Evolutionary conservation across 1,139 yeast species (phyloP).

Genomic region (Pichia sorboxylosa): DNA sequence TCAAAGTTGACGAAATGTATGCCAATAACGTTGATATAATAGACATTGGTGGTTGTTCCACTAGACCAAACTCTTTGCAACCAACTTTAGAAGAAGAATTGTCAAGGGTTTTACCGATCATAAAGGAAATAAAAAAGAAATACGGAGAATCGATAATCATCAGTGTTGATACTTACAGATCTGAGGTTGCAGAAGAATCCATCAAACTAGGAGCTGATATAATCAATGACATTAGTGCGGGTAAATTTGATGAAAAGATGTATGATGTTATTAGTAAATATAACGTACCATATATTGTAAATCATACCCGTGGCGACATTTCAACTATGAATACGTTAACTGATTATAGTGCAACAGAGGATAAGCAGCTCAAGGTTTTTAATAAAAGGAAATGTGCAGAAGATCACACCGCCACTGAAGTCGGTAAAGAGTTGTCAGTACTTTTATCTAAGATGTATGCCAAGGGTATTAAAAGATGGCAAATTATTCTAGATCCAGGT

Average conservation of each 20-base stretch:
- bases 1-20: slow-evolving; percentile 31
- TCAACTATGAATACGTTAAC: slow-evolving; percentile 57
- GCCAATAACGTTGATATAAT: slow-evolving; percentile 53
- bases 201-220: slow-evolving; percentile 77
- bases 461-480: slow-evolving; percentile 77
- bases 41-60: slow-evolving; percentile 90
- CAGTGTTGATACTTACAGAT: slow-evolving; percentile 78
- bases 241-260: slow-evolving; percentile 54
- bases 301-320: slow-evolving; percentile 80
- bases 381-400: slow-evolving; percentile 5
- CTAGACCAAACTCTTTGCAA: slow-evolving; percentile 68
- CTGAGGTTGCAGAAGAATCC: slow-evolving; percentile 60
- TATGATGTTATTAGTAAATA: slow-evolving; percentile 54
- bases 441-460: slow-evolving; percentile 46
- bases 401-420: slow-evolving; percentile 28
- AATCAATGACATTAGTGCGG: slow-evolving; percentile 85
- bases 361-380: slow-evolving; percentile 27
- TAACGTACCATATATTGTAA: slow-evolving; percentile 69
- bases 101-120: slow-evolving; percentile 56
- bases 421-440: slow-evolving; percentile 53
- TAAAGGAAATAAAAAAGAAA: slow-evolving; percentile 43
- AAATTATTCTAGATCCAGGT: slow-evolving; percentile 86
- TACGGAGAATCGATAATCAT: slow-evolving; percentile 33
- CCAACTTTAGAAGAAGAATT: slow-evolving; percentile 45
- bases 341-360: slow-evolving; percentile 32